Evolutionary conservation across 2,329 filamentous ascomycete species (phyloP).

Genomic region (Xylaria sp.): DNA sequence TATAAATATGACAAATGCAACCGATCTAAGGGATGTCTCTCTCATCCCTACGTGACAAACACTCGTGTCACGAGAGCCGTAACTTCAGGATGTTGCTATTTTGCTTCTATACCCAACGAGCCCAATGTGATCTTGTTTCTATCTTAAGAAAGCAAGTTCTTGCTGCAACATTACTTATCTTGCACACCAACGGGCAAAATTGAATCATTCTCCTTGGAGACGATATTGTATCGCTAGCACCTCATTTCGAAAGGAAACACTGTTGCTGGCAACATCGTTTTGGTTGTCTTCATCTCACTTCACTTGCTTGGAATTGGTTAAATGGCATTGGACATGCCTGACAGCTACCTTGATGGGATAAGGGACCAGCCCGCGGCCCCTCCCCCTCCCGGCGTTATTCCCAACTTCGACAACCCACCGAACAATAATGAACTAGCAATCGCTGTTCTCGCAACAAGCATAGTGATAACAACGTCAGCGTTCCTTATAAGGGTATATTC

Average conservation of each 20-base stretch:
- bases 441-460: background rate
- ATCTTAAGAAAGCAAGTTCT: too few relatives aligned
- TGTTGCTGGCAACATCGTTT: background rate
- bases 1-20: background rate
- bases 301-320: background rate
- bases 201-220: too few relatives aligned
- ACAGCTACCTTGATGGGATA: background rate
- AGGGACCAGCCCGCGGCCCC: constrained; percentile 1
- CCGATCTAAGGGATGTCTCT: background rate
- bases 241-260: too few relatives aligned
- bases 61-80: too few relatives aligned
- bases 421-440: background rate
- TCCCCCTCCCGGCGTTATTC: constrained; percentile 1
- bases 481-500: constrained; percentile 8
- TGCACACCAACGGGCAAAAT: too few relatives aligned
- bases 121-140: too few relatives aligned
- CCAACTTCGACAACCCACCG: constrained; percentile 7
- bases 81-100: too few relatives aligned
- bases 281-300: background rate
- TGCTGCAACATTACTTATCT: too few relatives aligned
- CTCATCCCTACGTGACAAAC: background rate
- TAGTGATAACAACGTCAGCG: background rate
- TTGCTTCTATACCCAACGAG: too few relatives aligned
- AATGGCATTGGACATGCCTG: background rate
- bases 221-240: too few relatives aligned